Base-by-base conservation (phyloP, 2,329 filamentous ascomycete genomes). In the Epichloe typhina region DNA sequence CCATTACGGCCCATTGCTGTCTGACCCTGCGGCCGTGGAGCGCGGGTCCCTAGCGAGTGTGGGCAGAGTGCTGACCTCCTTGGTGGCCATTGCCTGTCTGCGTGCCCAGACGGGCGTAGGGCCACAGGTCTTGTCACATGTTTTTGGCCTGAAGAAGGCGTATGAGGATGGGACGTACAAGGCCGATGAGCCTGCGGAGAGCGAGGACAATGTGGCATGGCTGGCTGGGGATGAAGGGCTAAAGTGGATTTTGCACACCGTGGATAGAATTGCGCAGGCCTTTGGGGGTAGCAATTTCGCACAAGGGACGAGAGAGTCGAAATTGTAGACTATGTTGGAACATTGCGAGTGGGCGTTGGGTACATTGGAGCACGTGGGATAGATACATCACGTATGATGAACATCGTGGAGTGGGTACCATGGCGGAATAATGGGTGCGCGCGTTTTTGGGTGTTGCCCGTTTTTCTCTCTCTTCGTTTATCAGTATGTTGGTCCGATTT, bases 51-150 rank as follows among this genome's bases (percentile, higher is more conserved):
- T 50, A 21, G 72, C 68, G 0, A 76, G 73, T 17, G 77, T 86
- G 0, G 88, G 88, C 0, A 69, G 88, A 1, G 76, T 86, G 0
- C 67, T 88, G 54, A 93, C 87, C 0, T 84, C 79, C 50, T 66
- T 93, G 12, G 74, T 89, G 4, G 88, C 84, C 0, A 75, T 94
- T 33, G 74, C 86, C 5, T 89, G 86, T 59, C 64, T 94, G 63
- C 70, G 88, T 3, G 77, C 87, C 43, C 88, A 93, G 72, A 86
- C 84, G 9, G 88, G 88, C 0, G 88, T 93, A 0, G 88, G 82
- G 0, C 88, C 87, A 1, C 88, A 93, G 71, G 86, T 94, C 12
- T 68, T 85, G 17, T 88, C 83, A 57, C 88, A 94, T 66, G 74
- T 93, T 0, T 91, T 89, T 68, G 88, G 88, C 0, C 62, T 94